These are phyloP conservation scores for Populus hybrid DNA, from an alignment of 441 rosid species.

Conservation along the genomic window DNA sequence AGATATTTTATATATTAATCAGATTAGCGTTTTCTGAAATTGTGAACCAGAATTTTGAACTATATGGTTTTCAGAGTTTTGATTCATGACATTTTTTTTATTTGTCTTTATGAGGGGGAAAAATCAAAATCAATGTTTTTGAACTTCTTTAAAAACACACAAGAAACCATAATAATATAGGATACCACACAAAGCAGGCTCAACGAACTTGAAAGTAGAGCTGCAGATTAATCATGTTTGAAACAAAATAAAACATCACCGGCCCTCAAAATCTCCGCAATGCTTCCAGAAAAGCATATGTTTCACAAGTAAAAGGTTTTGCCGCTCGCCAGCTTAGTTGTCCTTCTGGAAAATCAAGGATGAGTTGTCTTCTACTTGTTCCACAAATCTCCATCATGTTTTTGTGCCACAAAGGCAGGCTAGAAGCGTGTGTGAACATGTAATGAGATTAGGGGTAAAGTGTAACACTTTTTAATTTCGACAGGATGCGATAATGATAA, in stretches of 20 bases:
- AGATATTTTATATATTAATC: too few species aligned
- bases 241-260: neutral
- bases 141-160: too few species aligned
- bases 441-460: neutral
- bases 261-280: neutral
- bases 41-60: neutral
- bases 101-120: too few species aligned
- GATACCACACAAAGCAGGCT: neutral
- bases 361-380: neutral
- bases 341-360: neutral
- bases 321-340: neutral
- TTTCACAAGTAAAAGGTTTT: neutral
- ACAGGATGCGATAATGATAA: neutral
- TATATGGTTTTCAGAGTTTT: neutral
- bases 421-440: neutral
- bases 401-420: neutral
- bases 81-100: neutral
- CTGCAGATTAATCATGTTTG: neutral
- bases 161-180: neutral
- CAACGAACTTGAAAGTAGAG: neutral
- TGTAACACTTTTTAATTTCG: conserved; percentile 1
- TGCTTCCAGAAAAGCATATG: neutral
- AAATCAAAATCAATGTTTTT: neutral
- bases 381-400: neutral
- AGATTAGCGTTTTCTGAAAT: neutral